A percentile compares a stretch with the other conserved stretches of the same genome.
These are phyloP conservation scores for Macrophomina pseudophaseolina DNA, from an alignment of 2,329 filamentous ascomycete genomes.

Conservation along the genomic window DNA sequence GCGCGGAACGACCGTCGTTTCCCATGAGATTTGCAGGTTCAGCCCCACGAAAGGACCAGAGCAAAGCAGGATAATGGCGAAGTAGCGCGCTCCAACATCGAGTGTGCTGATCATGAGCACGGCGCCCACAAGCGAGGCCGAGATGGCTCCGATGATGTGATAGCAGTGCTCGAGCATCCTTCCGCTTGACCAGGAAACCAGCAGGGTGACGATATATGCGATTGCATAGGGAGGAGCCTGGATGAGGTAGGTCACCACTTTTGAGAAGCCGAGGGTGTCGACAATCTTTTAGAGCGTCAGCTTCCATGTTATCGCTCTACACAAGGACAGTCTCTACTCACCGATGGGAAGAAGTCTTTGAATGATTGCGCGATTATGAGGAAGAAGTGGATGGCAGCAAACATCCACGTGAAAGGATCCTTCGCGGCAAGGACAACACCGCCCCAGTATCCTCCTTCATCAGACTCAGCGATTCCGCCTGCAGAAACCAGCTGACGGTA, in stretches of 20 bases:
- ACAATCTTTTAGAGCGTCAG: too few relatives aligned
- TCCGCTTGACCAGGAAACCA: conserved; percentile 36
- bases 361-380: conserved; percentile 40
- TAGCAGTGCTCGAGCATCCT: conserved; percentile 38
- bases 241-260: conserved; percentile 25
- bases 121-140: conserved; percentile 10
- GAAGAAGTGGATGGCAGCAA: conserved; percentile 48
- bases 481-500: background rate
- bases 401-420: conserved; percentile 49
- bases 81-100: conserved; percentile 40
- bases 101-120: conserved; percentile 39
- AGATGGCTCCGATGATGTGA: conserved; percentile 29
- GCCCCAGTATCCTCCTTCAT: conserved; percentile 47
- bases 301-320: too few relatives aligned
- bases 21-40: conserved; percentile 51
- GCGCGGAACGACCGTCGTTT: conserved; percentile 49
- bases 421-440: conserved; percentile 44
- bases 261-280: background rate
- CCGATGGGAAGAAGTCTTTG: conserved; percentile 42
- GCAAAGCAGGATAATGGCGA: conserved; percentile 38
- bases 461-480: conserved; percentile 29
- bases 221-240: conserved; percentile 37
- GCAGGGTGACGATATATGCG: conserved; percentile 35
- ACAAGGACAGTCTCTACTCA: too few relatives aligned
- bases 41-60: conserved; percentile 47